Base-by-base conservation (phyloP, 2,329 filamentous ascomycete species). In the Teratosphaeriaceae sp. region DNA sequence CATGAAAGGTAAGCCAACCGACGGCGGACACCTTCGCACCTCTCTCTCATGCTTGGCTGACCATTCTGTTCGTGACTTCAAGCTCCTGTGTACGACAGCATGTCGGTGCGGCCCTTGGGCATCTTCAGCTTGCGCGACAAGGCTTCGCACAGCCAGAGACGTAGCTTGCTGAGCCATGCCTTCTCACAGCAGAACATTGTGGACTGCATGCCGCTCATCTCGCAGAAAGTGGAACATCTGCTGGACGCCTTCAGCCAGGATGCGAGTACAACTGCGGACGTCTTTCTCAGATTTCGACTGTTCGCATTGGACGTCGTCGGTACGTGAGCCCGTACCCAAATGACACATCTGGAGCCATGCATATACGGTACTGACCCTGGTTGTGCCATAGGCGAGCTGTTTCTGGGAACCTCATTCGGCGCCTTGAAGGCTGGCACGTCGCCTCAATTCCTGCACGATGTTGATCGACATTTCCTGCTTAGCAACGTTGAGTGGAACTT, bases 101-200 rank as follows among this genome's bases (percentile, higher is more conserved):
- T 41, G 38, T 21, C 16, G 13, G 9, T 41, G 8, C 19, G 18
- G 11, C 38, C 38, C 26, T 13, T 23, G 3, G 26, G 38, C 11
- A 41, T 41, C 26, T 41, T 41, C 27, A 41, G 38, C 19, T 15
- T 41, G 16, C 38, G 26, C 2, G 27, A 41, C 29, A 41, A 41
- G 16, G n/a, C 21, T 13, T n/a, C 29, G 8, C 26, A 41, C 23
- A 33, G 26, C 20, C 38, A 33, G 6, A n/a, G 26, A 7, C 24
- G 38, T 9, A 22, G 24, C 11, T 20, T 41, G 26, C 29, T 41
- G 2, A 41, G 38, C 18, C 29, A 41, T 30, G 38, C 38, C 5
- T 41, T 41, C 20, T 41, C 38, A 27, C 38, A 41, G 38, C 24
- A 22, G 24, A 41, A 33, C 19, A 21, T 41, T 18, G 23, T 18